Evolutionary conservation across 805 yeast species (phyloP).

Genomic region (Saturnispora besseyi): DNA sequence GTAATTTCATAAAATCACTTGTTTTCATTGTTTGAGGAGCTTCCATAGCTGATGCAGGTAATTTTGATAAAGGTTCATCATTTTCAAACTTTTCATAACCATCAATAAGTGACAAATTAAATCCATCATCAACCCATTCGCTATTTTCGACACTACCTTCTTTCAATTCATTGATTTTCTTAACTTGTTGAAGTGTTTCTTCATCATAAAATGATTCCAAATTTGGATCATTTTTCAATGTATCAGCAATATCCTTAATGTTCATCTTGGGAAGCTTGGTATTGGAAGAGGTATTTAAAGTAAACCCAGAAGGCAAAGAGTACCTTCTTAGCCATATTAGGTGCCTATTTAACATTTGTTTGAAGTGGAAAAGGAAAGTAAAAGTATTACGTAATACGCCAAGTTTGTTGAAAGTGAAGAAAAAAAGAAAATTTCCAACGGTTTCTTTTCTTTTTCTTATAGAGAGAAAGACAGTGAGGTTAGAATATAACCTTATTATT

Average conservation of each 20-base stretch:
- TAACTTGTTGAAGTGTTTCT: background rate
- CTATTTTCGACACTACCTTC: background rate
- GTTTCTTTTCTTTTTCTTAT: too few species aligned
- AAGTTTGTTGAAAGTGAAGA: background rate
- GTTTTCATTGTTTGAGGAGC: conserved; percentile 21
- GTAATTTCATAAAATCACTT: conserved; percentile 14
- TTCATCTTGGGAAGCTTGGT: background rate
- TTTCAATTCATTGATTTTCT: background rate
- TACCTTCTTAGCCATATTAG: background rate
- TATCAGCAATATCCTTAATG: conserved; percentile 12
- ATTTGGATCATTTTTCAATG: conserved; percentile 24
- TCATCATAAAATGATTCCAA: conserved; percentile 22
- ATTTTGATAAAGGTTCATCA: background rate
- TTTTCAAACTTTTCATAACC: conserved; percentile 3
- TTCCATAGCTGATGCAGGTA: background rate
- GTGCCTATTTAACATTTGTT: background rate
- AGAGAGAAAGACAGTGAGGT: too few species aligned
- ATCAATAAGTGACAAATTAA: conserved; percentile 14
- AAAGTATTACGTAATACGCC: background rate
- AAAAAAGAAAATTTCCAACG: too few species aligned
- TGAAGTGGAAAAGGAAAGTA: background rate
- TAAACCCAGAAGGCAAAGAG: conserved; percentile 1
- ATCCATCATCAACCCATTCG: conserved; percentile 13
- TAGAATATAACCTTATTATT: too few species aligned
- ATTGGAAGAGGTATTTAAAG: background rate